Conservation (phyloP, 768 basidiomycete species). For the Termitomyces sp. region DNA sequence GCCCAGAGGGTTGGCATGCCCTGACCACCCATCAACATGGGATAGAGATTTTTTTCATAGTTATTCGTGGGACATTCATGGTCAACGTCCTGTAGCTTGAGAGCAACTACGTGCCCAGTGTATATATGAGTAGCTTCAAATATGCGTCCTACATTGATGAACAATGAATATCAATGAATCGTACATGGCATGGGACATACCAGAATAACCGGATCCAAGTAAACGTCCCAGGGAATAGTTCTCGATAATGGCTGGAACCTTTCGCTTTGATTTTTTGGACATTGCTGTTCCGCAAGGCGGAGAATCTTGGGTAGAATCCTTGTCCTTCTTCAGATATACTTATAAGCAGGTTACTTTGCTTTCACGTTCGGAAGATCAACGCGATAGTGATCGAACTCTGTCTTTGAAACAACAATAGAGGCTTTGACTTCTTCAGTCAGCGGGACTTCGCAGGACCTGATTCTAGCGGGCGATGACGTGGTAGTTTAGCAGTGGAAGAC, state of each 20-base stretch:
- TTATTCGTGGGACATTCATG: slow-evolving; percentile 74
- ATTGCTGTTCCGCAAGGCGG: not conserved
- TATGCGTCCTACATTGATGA: slow-evolving; percentile 50
- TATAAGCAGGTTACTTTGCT: not conserved
- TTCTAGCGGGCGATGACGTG: not conserved
- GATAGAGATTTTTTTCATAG: slow-evolving; percentile 67
- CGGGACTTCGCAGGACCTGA: not conserved
- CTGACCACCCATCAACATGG: slow-evolving; percentile 59
- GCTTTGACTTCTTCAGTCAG: not conserved
- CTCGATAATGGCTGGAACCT: slow-evolving; percentile 37
- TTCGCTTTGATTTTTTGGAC: slow-evolving; percentile 3
- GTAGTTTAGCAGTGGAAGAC: not conserved
- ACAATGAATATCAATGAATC: not conserved
- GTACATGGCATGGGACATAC: slow-evolving; percentile 23
- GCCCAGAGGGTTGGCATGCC: slow-evolving; percentile 75
- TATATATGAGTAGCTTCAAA: slow-evolving; percentile 56
- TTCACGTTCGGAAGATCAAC: not conserved
- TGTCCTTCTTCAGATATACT: not conserved
- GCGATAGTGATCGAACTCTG: not conserved
- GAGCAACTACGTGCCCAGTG: slow-evolving; percentile 54
- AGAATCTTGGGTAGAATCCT: not conserved
- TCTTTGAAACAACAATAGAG: not conserved
- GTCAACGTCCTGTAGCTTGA: slow-evolving; percentile 66
- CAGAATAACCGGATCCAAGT: slow-evolving; percentile 72
- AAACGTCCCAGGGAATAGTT: slow-evolving; percentile 56